Evolutionary conservation across 179 eudicot genomes (phyloP), one percentile per base, ranked within the genome.

Genomic region (Corrigiola litoralis): DNA sequence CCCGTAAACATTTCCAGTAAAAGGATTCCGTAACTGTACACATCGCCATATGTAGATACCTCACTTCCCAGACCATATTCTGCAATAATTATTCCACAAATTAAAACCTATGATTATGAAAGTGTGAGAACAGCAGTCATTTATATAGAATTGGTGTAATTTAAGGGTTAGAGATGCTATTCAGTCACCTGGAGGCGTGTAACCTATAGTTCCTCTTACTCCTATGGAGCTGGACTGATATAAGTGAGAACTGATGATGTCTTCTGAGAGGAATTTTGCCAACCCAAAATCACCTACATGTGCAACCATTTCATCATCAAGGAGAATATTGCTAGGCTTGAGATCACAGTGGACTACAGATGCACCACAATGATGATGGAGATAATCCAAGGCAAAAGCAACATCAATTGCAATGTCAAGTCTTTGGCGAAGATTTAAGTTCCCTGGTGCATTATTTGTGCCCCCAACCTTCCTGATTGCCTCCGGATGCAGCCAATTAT

Each of bases 251-350:
- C 12, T 48, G 4, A 0, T 34, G 27, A 24, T 33, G 45, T 40
- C 67, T 11, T 44, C 11, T 8, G 38, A 4, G 11, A 73, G 66
- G n/a, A 73, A 45, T 32, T 72, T 69, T 5, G 76, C 69, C 9
- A 78, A 13, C 6, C 82, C 82, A 44, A 78, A 73, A 49, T 78
- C 82, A 16, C 73, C 55, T 17, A 74, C 52, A 46, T 61, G 73
- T 16, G 82, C 82, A 18, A 68, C 72, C 79, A 75, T 75, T 24
- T 53, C 70, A 20, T 58, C 61, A 40, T 79, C 74, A 5, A 75
- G 60, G 17, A 78, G 67, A 16, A 74, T 68, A 37, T 78, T 74
- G 36, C 73, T 74, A 10, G 82, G 79, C 57, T 78, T 74, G 23
- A 78, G 63, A 42, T 78, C 82, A 28, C 79, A 74, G 28, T 78